A percentile compares a stretch with the other conserved stretches of the same genome.
Conservation (phyloP, 2,329 filamentous ascomycete species). For the Pseudogymnoascus sp. region DNA sequence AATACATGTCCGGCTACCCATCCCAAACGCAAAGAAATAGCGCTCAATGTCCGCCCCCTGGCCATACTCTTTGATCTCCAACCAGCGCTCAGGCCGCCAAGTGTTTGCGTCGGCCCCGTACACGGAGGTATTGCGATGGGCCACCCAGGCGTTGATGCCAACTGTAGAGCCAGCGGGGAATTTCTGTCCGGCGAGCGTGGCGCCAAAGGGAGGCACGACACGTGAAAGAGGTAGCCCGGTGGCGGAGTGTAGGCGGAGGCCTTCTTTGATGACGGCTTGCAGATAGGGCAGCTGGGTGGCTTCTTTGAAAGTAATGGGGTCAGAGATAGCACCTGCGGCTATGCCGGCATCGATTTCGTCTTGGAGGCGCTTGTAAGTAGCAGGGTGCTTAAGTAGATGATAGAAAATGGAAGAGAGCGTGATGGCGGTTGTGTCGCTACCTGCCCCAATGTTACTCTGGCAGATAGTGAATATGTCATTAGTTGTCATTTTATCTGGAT, state of each 20-base stretch:
- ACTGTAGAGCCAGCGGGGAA: constrained; percentile 36
- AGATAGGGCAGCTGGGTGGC: constrained; percentile 21
- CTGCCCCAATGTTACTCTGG: constrained; percentile 23
- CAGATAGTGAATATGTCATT: constrained; percentile 25
- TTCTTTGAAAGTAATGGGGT: constrained; percentile 22
- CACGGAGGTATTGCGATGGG: constrained; percentile 35
- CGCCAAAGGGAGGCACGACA: constrained; percentile 37
- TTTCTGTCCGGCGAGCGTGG: constrained; percentile 32
- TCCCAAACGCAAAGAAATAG: constrained; percentile 28
- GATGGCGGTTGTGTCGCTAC: constrained; percentile 31
- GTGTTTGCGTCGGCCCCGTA: constrained; percentile 35
- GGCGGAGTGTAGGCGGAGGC: constrained; percentile 35
- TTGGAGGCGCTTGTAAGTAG: constrained; percentile 27
- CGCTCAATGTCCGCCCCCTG: constrained; percentile 12
- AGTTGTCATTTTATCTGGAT: constrained; percentile 27
- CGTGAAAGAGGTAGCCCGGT: constrained; percentile 42
- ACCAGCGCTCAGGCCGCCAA: constrained; percentile 40
- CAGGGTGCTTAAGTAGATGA: constrained; percentile 22
- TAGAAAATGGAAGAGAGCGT: constrained; percentile 27
- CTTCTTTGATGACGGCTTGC: constrained; percentile 29
- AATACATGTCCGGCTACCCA: constrained; percentile 35
- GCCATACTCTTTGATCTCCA: constrained; percentile 23
- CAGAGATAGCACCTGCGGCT: constrained; percentile 10
- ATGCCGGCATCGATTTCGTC: constrained; percentile 30
- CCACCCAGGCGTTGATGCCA: constrained; percentile 36